Base-by-base conservation (phyloP, 2,329 filamentous ascomycete species). In the Aschersonia sp. region DNA sequence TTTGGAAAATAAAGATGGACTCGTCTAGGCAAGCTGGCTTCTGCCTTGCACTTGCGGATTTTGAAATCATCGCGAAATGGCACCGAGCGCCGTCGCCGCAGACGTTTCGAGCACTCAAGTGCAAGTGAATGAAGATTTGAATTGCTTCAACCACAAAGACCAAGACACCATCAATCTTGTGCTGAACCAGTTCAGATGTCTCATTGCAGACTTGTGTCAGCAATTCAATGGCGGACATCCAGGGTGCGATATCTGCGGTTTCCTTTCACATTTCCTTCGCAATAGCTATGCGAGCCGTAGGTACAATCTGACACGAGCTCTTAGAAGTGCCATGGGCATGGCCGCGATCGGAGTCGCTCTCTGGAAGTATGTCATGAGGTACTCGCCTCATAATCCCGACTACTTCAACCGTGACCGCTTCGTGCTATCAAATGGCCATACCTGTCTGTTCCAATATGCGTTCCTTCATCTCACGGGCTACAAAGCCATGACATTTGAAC, bases 341-440 rank as follows among this genome's bases (percentile, higher is more conserved):
- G 22, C 22, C 22, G 22, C 22, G 22, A 22, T 22, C 22, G 22
- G 22, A 22, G 22, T 22, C 22, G 22, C 22, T 22, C 22, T 22
- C 22, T 22, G 22, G 22, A 81, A 79, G 54, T 79, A 82, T 56
- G 66, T 67, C 5, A 81, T 82, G 78, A 66, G 67, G 43, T 81
- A 78, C 55, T 69, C 73, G 2, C 77, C 78, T 0, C 61, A 63
- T n/a, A 70, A 71, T 41, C 71, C 73, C 7, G 56, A 67, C 42
- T 81, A 65, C 58, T 79, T 81, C 65, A 78, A 81, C 58, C 67
- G 78, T 37, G 78, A 81, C 53, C 70, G 76, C 29, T 81, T 81
- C 54, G 72, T 81, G 6, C 65, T 81, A 9, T 80, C 76, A 29
- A 81, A 81, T 53, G 78, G 60, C n/a, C 74, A 77, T 53, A 68